Base-by-base conservation (phyloP, 345 rosid genomes). In the Streptanthus diversifolius region DNA sequence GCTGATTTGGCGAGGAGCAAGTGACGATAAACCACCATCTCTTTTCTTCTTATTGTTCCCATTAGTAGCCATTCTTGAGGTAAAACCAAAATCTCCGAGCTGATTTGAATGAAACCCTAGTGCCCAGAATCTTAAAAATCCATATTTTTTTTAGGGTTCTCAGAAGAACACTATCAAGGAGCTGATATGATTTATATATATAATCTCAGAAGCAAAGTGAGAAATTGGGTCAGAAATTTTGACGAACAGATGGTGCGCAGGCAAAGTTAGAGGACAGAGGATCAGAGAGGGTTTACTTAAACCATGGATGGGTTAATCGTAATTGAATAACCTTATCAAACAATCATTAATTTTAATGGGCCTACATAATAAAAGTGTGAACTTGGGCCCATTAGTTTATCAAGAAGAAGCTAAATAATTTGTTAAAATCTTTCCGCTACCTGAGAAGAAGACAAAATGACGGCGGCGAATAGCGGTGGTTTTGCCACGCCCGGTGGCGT, bases 401-500 rank as follows among this genome's bases (percentile, higher is more conserved):
- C 36, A 32, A 32, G 9, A 21, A 25, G 35, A 67, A 51, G 15
- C 5, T 41, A 11, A 11, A 17, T 17, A 29, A 62, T 15, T 57
- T 53, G n/a, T 4, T 39, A 0, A 1, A 40, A 15, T 47, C 44
- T 41, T 37, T 41, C 52, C 11, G 51, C 7, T 39, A 39, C 1
- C 6, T 39, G 7, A 39, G 44, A 39, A 36, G 13, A 47, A 55
- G 63, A 63, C 32, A 57, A 24, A 44, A 66, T 66, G 66, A 66
- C 63, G 87, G 85, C 86, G 82, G 82, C 74, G 21, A 65, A 62
- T 57, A 77, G 35, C 84, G 62, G 88, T 72, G 53, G 64, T 55
- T 63, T 9, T 90, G 52, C 73, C 87, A 10, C 82, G 90, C 52
- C 90, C 96, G 73, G 93, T 93, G 77, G 87, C 93, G 0, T 90